These are phyloP conservation scores for Talinum fruticosum DNA, from an alignment of 148 eudicot species.

Conservation along the genomic window DNA sequence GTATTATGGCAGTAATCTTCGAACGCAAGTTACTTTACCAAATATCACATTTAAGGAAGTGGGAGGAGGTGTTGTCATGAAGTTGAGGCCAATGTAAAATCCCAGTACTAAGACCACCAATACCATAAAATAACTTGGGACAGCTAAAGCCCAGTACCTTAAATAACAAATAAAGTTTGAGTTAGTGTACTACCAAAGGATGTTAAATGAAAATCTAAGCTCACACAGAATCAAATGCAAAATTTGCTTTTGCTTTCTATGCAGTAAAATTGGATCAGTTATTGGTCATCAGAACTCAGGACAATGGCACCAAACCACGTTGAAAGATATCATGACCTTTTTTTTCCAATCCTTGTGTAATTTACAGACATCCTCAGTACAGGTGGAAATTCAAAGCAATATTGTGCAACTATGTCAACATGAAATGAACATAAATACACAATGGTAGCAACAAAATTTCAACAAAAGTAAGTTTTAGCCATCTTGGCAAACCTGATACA, in stretches of 20 bases:
- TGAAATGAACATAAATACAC: not conserved
- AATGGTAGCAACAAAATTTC: not conserved
- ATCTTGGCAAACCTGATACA: not conserved
- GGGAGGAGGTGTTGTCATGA: slow-evolving; percentile 78
- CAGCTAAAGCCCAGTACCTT: slow-evolving; percentile 94
- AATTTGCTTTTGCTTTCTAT: not conserved
- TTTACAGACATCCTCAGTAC: not conserved
- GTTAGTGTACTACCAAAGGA: not conserved
- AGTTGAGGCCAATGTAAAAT: slow-evolving; percentile 85
- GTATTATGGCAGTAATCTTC: not conserved
- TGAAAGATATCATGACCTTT: not conserved
- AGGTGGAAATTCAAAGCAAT: too few species aligned
- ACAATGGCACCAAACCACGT: not conserved
- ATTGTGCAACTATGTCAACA: not conserved
- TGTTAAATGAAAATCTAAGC: not conserved
- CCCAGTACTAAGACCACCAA: slow-evolving; percentile 49
- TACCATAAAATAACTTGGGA: slow-evolving; percentile 69
- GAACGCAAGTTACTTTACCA: slow-evolving; percentile 36
- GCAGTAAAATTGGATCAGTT: not conserved
- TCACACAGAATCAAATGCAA: not conserved
- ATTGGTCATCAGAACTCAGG: not conserved
- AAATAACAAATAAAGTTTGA: slow-evolving; percentile 1
- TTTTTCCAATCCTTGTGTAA: too few species aligned
- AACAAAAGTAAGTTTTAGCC: not conserved
- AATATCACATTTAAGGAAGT: slow-evolving; percentile 67